A percentile compares a stretch with the other conserved stretches of the same genome.
These are phyloP conservation scores for Mycena filopes DNA, from an alignment of 768 basidiomycete genomes.

Conservation along the genomic window DNA sequence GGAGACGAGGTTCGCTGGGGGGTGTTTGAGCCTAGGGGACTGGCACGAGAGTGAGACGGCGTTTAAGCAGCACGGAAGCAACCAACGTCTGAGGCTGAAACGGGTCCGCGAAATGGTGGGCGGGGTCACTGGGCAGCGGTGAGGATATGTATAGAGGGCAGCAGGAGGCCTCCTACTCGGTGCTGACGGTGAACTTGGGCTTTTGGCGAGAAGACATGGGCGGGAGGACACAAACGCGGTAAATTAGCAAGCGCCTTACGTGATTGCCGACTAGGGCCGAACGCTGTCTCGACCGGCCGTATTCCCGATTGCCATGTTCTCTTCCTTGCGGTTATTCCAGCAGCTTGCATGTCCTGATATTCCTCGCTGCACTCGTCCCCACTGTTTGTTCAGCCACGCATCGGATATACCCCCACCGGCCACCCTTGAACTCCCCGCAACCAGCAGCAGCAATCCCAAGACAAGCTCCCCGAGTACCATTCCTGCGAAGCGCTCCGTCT, in stretches of 20 bases:
- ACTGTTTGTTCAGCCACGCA: slow-evolving; percentile 77
- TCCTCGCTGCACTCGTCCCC: slow-evolving; percentile 55
- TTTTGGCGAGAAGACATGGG: slow-evolving; percentile 1
- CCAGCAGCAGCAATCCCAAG: slow-evolving; percentile 29
- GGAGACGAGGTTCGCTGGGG: slow-evolving; percentile 52
- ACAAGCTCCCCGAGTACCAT: slow-evolving; percentile 37
- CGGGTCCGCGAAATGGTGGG: slow-evolving; percentile 70
- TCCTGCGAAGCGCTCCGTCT: slow-evolving; percentile 64
- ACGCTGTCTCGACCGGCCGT: no score
- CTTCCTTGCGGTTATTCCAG: slow-evolving; percentile 66
- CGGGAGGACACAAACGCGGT: background rate
- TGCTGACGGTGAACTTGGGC: slow-evolving; percentile 11
- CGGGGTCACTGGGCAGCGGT: slow-evolving; percentile 15
- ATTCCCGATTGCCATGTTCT: slow-evolving; percentile 79
- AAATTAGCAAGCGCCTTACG: background rate
- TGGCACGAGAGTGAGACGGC: slow-evolving; percentile 36
- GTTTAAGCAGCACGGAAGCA: background rate
- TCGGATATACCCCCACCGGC: slow-evolving; percentile 47
- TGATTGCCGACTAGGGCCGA: no score
- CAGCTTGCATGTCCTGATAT: slow-evolving; percentile 68
- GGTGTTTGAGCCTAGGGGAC: slow-evolving; percentile 52
- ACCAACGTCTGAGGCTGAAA: slow-evolving; percentile 74
- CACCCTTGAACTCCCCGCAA: slow-evolving; percentile 51
- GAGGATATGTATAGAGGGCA: background rate
- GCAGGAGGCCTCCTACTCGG: background rate